Percentiles rank a stretch among this genome's conserved stretches.
Conservation (phyloP, 805 yeast species). For the Schwanniomyces occidentalis region DNA sequence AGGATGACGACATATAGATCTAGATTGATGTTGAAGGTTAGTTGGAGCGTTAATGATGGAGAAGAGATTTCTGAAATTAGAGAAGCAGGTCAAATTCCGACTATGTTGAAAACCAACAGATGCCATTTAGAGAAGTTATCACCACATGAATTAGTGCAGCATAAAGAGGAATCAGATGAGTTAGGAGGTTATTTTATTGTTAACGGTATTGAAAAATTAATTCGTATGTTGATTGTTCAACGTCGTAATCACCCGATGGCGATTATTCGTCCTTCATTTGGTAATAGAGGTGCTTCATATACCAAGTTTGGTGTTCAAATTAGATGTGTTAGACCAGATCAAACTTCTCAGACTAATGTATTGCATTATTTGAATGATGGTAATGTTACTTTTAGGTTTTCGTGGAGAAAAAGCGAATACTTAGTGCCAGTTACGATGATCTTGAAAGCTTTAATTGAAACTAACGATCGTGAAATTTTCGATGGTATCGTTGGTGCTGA, state of each 20-base stretch:
- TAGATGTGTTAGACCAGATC: slow-evolving; percentile 93
- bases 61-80: slow-evolving; percentile 78
- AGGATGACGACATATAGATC: slow-evolving; percentile 82
- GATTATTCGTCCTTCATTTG: slow-evolving; percentile 89
- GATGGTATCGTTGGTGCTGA: slow-evolving; percentile 95
- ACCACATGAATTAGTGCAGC: slow-evolving; percentile 75
- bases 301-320: slow-evolving; percentile 91
- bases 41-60: slow-evolving; percentile 87
- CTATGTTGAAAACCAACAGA: slow-evolving; percentile 88
- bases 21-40: slow-evolving; percentile 70
- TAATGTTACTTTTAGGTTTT: slow-evolving; percentile 92
- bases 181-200: slow-evolving; percentile 95
- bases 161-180: slow-evolving; percentile 91
- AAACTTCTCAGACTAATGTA: slow-evolving; percentile 97
- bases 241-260: slow-evolving; percentile 99
- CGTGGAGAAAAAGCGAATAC: slow-evolving; percentile 96
- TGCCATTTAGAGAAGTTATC: slow-evolving; percentile 86
- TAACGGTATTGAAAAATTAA: slow-evolving; percentile 94
- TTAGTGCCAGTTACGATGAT: slow-evolving; percentile 92
- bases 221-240: slow-evolving; percentile 97
- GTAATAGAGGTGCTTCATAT: slow-evolving; percentile 90
- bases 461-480: slow-evolving; percentile 92
- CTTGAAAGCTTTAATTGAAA: slow-evolving; percentile 83
- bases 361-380: slow-evolving; percentile 94
- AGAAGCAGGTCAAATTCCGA: slow-evolving; percentile 88